phyloP scores from a whole-genome alignment of 1,284 basidiomycete genomes.

The Fomitiporia mediterranea region DNA sequence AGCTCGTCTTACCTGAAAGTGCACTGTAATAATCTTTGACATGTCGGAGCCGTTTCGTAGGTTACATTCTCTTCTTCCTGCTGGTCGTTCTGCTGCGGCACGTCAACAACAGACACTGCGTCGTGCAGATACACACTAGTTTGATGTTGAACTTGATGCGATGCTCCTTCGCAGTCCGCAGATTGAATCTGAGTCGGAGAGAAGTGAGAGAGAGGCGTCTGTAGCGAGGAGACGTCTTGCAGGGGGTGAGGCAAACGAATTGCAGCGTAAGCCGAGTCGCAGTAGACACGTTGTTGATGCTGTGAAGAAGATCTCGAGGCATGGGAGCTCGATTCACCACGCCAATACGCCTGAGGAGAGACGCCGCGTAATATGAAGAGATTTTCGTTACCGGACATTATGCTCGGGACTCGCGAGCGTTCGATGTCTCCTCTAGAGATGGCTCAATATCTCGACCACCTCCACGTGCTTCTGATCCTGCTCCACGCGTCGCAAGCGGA shows the following conservation, averaged over 20 bases:
- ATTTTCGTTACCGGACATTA: slow-evolving; percentile 14
- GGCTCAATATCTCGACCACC: slow-evolving; percentile 10
- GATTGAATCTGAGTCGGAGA: slow-evolving; percentile 3
- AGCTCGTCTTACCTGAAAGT: too few species aligned
- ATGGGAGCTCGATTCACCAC: neutral
- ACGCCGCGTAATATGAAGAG: slow-evolving; percentile 11
- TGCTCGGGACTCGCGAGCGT: neutral
- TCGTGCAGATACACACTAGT: neutral
- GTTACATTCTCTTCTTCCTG: slow-evolving; percentile 2
- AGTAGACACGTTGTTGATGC: slow-evolving; percentile 14
- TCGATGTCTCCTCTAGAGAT: slow-evolving; percentile 11
- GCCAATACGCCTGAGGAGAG: neutral
- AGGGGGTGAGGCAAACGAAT: neutral
- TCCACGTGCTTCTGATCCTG: slow-evolving; percentile 10
- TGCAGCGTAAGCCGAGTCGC: slow-evolving; percentile 12
- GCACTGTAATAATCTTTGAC: too few species aligned
- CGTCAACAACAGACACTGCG: slow-evolving; percentile 4
- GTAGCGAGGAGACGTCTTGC: neutral
- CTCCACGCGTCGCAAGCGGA: slow-evolving; percentile 4
- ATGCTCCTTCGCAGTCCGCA: neutral
- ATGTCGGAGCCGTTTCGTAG: slow-evolving; percentile 5
- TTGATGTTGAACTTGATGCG: neutral
- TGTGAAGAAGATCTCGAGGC: slow-evolving; percentile 11
- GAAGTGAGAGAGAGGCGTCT: neutral
- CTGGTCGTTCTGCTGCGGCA: neutral